Evolutionary conservation across 768 basidiomycete genomes (phyloP).

Genomic region (Coprinellus micaceus): DNA sequence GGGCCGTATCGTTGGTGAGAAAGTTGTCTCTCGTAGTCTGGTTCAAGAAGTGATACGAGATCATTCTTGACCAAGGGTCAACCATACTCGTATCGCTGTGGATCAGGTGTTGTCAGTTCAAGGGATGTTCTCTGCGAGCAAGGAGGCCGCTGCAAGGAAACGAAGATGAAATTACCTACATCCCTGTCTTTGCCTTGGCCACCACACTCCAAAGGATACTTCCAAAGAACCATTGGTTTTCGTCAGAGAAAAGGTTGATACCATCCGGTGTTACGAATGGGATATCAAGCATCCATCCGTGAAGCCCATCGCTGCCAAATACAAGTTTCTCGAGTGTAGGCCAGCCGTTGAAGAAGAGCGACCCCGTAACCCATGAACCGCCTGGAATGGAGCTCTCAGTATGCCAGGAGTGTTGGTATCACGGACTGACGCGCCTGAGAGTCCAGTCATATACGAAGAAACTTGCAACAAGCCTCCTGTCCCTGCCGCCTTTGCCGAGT

Average conservation of each 20-base stretch:
- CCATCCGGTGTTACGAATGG: conserved; percentile 54
- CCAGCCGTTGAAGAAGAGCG: conserved; percentile 62
- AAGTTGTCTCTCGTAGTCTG: conserved; percentile 57
- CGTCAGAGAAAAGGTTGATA: conserved; percentile 37
- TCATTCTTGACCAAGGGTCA: conserved; percentile 61
- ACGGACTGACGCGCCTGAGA: conserved; percentile 66
- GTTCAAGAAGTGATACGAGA: conserved; percentile 73
- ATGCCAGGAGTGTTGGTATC: no score
- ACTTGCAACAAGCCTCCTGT: conserved; percentile 70
- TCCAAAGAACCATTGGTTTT: conserved; percentile 52
- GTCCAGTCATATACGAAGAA: conserved; percentile 62
- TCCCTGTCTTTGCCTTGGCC: conserved; percentile 49
- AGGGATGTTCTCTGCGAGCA: no score
- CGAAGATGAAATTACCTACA: no score
- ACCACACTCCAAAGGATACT: conserved; percentile 52
- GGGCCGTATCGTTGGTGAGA: conserved; percentile 53
- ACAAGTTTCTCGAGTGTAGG: conserved; percentile 55
- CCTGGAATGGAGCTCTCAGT: conserved; percentile 29
- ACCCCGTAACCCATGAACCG: conserved; percentile 67
- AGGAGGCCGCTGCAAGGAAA: no score
- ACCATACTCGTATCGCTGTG: conserved; percentile 59
- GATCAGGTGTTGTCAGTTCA: background rate
- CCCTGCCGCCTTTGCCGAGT: conserved; percentile 50
- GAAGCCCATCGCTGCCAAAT: conserved; percentile 46
- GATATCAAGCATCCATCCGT: conserved; percentile 57